These are phyloP conservation scores for Erysimum pusillum DNA, from an alignment of 441 rosid species.

Conservation along the genomic window DNA sequence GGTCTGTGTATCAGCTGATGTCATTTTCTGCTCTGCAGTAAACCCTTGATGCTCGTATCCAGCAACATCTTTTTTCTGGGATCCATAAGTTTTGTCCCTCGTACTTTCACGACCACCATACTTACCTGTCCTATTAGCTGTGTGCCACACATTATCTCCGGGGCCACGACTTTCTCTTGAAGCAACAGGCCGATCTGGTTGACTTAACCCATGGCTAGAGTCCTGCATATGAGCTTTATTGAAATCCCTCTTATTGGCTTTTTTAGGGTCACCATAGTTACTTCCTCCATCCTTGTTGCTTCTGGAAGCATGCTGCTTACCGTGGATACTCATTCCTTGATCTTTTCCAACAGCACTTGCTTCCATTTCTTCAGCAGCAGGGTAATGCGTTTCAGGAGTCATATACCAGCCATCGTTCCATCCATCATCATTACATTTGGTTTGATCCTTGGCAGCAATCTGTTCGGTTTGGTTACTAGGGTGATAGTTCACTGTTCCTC, in stretches of 20 bases:
- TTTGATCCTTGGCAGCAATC: slow-evolving; percentile 58
- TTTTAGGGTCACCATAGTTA: slow-evolving; percentile 67
- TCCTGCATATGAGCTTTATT: slow-evolving; percentile 56
- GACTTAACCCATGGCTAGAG: slow-evolving; percentile 55
- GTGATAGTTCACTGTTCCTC: slow-evolving; percentile 56
- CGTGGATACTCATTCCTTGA: slow-evolving; percentile 61
- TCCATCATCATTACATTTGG: slow-evolving; percentile 58
- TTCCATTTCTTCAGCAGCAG: slow-evolving; percentile 47
- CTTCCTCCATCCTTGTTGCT: slow-evolving; percentile 62
- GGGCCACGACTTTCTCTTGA: slow-evolving; percentile 63
- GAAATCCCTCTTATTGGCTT: slow-evolving; percentile 52
- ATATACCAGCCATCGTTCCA: slow-evolving; percentile 63
- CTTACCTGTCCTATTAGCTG: slow-evolving; percentile 57
- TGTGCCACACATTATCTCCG: slow-evolving; percentile 69
- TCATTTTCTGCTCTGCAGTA: slow-evolving; percentile 53
- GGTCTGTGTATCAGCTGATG: slow-evolving; percentile 45
- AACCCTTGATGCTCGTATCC: slow-evolving; percentile 48
- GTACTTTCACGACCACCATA: slow-evolving; percentile 53
- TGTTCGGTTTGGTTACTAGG: slow-evolving; percentile 41
- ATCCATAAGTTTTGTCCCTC: slow-evolving; percentile 53
- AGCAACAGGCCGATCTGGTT: slow-evolving; percentile 51
- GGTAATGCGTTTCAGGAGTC: slow-evolving; percentile 59
- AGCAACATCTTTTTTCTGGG: slow-evolving; percentile 54
- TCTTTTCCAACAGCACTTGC: slow-evolving; percentile 57
- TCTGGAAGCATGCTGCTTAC: slow-evolving; percentile 66